Evolutionary conservation across 306 rosid species (phyloP).

Genomic region (Acacia crassicarpa): DNA sequence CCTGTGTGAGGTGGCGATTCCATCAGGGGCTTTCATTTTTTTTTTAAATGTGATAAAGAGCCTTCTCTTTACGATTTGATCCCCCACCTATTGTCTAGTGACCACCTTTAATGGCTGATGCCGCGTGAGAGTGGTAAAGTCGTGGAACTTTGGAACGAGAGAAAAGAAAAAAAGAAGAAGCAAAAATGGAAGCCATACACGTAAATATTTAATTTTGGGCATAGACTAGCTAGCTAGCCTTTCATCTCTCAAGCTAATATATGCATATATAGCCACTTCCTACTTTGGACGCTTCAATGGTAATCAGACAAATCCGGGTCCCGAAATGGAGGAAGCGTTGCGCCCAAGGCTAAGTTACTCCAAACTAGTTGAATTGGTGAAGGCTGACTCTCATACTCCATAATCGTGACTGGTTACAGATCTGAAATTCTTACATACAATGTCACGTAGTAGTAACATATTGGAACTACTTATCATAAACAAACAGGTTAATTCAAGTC

Average conservation of each 20-base stretch:
- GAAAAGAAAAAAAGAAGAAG: background rate
- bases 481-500: too few species aligned
- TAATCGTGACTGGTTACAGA: background rate
- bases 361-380: background rate
- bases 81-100: background rate
- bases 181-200: background rate
- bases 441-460: too few species aligned
- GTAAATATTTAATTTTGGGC: background rate
- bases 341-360: background rate
- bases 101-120: background rate
- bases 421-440: background rate
- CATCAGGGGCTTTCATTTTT: background rate
- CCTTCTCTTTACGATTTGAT: slow-evolving; percentile 11
- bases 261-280: background rate
- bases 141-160: background rate
- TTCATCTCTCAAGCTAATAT: slow-evolving; percentile 19
- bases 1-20: background rate
- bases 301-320: background rate
- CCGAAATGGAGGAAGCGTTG: slow-evolving; percentile 2
- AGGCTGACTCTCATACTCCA: background rate
- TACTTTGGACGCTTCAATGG: background rate
- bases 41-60: background rate
- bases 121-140: background rate
- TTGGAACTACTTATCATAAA: too few species aligned
- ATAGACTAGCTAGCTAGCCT: slow-evolving; percentile 23